Conservation (phyloP, 768 basidiomycete species). For the Russula brevipes region DNA sequence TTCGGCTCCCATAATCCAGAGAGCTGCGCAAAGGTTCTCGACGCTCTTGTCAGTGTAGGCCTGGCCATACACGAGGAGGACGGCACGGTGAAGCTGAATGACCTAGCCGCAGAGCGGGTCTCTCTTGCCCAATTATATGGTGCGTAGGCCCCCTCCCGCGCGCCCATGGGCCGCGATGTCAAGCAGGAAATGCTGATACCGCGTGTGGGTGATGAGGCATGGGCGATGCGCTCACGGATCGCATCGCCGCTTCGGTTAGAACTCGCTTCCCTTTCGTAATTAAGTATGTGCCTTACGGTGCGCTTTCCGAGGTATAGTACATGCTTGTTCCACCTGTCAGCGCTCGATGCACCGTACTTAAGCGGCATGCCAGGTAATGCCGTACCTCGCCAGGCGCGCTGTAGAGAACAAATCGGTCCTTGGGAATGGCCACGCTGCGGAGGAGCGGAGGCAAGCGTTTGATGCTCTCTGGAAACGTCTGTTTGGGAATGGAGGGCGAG, state of each 20-base stretch:
- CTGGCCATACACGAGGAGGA: slow-evolving; percentile 38
- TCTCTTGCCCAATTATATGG: slow-evolving; percentile 82
- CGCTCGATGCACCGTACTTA: slow-evolving; percentile 17
- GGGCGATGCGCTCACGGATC: slow-evolving; percentile 75
- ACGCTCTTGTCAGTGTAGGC: slow-evolving; percentile 51
- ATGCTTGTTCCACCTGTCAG: slow-evolving; percentile 11
- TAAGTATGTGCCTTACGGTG: slow-evolving; percentile 82
- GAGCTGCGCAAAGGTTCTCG: slow-evolving; percentile 57
- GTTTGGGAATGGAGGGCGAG: not conserved
- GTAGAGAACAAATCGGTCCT: slow-evolving; percentile 92
- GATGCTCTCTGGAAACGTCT: slow-evolving; percentile 43
- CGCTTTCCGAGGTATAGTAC: slow-evolving; percentile 57
- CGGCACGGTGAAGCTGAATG: slow-evolving; percentile 39
- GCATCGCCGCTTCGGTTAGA: slow-evolving; percentile 52
- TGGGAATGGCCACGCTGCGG: slow-evolving; percentile 59
- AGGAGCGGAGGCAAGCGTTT: slow-evolving; percentile 54
- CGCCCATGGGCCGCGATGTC: not conserved
- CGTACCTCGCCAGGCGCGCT: slow-evolving; percentile 81
- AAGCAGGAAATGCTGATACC: not conserved
- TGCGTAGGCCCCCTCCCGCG: slow-evolving; percentile 31
- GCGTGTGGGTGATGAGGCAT: slow-evolving; percentile 50
- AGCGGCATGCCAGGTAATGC: slow-evolving; percentile 58
- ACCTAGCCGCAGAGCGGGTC: slow-evolving; percentile 59
- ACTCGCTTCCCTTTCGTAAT: slow-evolving; percentile 62
- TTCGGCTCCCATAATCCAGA: slow-evolving; percentile 87